These are phyloP conservation scores for Arthrobotrys megalospora DNA, from an alignment of 2,329 filamentous ascomycete species.

Conservation along the genomic window DNA sequence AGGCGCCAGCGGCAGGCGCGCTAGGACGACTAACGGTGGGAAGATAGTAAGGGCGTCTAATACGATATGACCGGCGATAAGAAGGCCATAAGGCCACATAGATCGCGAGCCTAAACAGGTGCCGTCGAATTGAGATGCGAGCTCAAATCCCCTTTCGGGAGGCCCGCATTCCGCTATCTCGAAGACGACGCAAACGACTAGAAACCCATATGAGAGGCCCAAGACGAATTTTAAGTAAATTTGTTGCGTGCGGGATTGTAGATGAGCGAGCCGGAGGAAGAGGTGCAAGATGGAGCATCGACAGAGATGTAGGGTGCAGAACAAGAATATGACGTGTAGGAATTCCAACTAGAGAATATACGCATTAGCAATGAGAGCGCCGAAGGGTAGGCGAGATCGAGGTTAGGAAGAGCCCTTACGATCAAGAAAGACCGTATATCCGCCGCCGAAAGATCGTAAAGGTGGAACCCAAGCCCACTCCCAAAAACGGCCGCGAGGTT, in stretches of 20 bases:
- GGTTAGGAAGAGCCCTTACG: conserved; percentile 4
- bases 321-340: conserved; percentile 38
- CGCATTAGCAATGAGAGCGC: background rate
- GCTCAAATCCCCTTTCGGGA: background rate
- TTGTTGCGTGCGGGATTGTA: conserved; percentile 29
- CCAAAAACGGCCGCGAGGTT: conserved; percentile 31
- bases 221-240: conserved; percentile 26
- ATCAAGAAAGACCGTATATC: conserved; percentile 29
- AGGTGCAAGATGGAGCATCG: conserved; percentile 48
- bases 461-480: conserved; percentile 37
- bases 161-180: conserved; percentile 34
- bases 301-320: conserved; percentile 39
- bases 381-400: too few relatives aligned
- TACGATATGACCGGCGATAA: conserved; percentile 37
- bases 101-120: conserved; percentile 22
- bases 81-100: conserved; percentile 28
- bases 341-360: conserved; percentile 28
- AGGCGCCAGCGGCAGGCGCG: conserved; percentile 15
- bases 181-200: conserved; percentile 7
- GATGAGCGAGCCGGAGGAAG: conserved; percentile 37
- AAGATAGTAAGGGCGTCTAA: conserved; percentile 48
- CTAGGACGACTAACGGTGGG: conserved; percentile 37
- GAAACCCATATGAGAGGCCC: conserved; percentile 22
- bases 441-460: conserved; percentile 39
- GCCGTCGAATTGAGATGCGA: conserved; percentile 37